These are phyloP conservation scores for Trichoderma koningii DNA, from an alignment of 2,329 filamentous ascomycete species.

Conservation along the genomic window DNA sequence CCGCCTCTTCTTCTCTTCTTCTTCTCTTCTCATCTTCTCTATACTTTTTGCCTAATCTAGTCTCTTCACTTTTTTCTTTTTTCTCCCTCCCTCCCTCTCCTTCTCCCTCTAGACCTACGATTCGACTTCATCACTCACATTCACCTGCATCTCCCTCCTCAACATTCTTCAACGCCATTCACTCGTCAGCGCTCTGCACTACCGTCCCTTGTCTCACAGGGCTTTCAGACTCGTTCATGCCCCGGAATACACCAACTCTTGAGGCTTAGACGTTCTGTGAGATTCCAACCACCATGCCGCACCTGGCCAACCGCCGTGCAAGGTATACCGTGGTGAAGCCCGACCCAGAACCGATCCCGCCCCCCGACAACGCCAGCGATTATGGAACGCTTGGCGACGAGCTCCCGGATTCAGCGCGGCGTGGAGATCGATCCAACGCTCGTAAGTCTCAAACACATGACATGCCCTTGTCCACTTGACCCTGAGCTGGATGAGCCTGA, in stretches of 20 bases:
- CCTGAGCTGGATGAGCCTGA: no score
- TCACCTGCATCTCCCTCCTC: not conserved
- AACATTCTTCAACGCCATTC: not conserved
- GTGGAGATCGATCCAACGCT: slow-evolving; percentile 42
- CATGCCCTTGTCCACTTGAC: no score
- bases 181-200: no score
- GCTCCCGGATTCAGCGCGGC: slow-evolving; percentile 27
- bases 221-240: not conserved
- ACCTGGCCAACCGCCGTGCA: slow-evolving; percentile 31
- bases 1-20: not conserved
- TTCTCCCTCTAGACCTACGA: not conserved
- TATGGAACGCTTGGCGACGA: slow-evolving; percentile 32
- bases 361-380: slow-evolving; percentile 19
- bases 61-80: not conserved
- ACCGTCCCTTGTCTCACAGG: not conserved
- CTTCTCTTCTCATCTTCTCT: not conserved
- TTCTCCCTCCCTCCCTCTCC: not conserved
- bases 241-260: no score
- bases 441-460: slow-evolving; percentile 37
- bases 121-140: not conserved
- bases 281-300: slow-evolving; percentile 29
- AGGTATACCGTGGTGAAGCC: slow-evolving; percentile 29
- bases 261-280: slow-evolving; percentile 8
- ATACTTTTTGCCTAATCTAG: not conserved
- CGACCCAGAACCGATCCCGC: slow-evolving; percentile 34